Conservation (phyloP, 1,284 basidiomycete species). For the Chalciporus sp. region DNA sequence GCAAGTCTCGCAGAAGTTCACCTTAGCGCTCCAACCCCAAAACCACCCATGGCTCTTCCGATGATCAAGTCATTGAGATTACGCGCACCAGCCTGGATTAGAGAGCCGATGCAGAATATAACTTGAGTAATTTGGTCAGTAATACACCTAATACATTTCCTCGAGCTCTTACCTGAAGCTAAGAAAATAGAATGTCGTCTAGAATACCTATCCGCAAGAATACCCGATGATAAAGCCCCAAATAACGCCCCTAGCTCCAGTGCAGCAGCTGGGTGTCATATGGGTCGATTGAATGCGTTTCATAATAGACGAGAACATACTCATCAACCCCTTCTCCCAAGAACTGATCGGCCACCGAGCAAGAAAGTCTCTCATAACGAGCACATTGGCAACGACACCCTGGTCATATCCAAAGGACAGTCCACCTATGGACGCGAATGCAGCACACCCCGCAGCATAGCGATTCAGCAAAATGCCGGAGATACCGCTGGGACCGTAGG, state of each 20-base stretch:
- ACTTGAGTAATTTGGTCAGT: conserved; percentile 39
- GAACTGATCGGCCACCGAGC: conserved; percentile 67
- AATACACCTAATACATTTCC: neutral
- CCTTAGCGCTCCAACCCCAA: conserved; percentile 82
- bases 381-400: conserved; percentile 77
- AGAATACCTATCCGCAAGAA: conserved; percentile 68
- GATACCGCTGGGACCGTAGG: conserved; percentile 68
- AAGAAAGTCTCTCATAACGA: conserved; percentile 79
- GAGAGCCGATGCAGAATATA: conserved; percentile 71
- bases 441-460: conserved; percentile 62
- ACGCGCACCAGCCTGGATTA: conserved; percentile 65
- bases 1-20: conserved; percentile 24
- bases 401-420: conserved; percentile 81
- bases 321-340: conserved; percentile 74
- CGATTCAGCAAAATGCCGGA: conserved; percentile 63
- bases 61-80: conserved; percentile 59
- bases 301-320: conserved; percentile 43
- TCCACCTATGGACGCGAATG: conserved; percentile 78
- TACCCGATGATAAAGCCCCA: conserved; percentile 68
- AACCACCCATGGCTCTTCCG: conserved; percentile 72
- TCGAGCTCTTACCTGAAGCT: conserved; percentile 57
- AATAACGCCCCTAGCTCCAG: conserved; percentile 76
- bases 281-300: neutral
- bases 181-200: conserved; percentile 65
- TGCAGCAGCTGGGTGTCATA: conserved; percentile 58